These are phyloP conservation scores for Fusarium sp. DNA, from an alignment of 2,329 filamentous ascomycete species.

Conservation along the genomic window DNA sequence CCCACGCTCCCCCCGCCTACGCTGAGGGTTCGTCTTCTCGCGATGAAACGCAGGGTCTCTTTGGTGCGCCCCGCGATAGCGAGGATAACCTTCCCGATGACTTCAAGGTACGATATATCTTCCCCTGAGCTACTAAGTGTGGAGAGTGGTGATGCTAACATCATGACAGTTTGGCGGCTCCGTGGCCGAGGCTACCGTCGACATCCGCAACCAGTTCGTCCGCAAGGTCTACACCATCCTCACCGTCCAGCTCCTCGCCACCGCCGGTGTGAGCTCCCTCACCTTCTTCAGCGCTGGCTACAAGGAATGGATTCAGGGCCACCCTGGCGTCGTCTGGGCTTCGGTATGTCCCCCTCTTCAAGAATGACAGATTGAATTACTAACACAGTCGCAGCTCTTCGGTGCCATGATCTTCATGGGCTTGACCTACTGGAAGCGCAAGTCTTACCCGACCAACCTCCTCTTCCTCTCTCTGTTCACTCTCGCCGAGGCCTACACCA, in stretches of 20 bases:
- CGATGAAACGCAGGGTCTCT: slow-evolving; percentile 68
- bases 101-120: slow-evolving; percentile 77
- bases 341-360: slow-evolving; percentile 65
- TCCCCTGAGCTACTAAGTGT: neutral
- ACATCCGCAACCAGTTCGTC: slow-evolving; percentile 96
- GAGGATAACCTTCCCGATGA: slow-evolving; percentile 96
- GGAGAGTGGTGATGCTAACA: slow-evolving; percentile 25
- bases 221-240: slow-evolving; percentile 98
- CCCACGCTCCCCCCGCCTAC: slow-evolving; percentile 88
- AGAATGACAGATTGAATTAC: slow-evolving; percentile 5
- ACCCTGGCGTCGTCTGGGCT: slow-evolving; percentile 86
- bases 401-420: slow-evolving; percentile 87
- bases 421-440: slow-evolving; percentile 94
- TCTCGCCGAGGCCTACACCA: slow-evolving; percentile 89
- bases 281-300: slow-evolving; percentile 88
- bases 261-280: slow-evolving; percentile 81
- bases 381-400: slow-evolving; percentile 67
- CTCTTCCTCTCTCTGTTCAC: slow-evolving; percentile 94
- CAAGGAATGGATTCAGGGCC: slow-evolving; percentile 86
- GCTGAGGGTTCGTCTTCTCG: slow-evolving; percentile 65
- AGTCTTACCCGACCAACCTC: slow-evolving; percentile 94
- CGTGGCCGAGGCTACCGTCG: slow-evolving; percentile 92
- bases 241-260: slow-evolving; percentile 92
- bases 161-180: slow-evolving; percentile 82
- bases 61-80: slow-evolving; percentile 78